These are phyloP conservation scores for Collybiopsis confluens DNA, from an alignment of 768 basidiomycete genomes.

Conservation along the genomic window DNA sequence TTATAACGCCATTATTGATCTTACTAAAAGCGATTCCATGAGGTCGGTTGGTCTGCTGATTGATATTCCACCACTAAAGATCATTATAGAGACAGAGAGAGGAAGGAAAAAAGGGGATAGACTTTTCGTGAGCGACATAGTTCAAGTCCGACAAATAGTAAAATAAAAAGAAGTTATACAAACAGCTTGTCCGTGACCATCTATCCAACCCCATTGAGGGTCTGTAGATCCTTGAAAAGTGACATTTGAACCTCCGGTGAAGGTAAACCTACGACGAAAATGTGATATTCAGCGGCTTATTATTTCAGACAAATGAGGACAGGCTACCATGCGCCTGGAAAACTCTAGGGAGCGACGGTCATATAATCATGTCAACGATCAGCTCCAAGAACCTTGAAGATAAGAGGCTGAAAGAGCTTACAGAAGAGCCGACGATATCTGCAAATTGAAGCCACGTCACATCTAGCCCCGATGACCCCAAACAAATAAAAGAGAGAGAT, in stretches of 20 bases:
- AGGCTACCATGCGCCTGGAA: slow-evolving; percentile 40
- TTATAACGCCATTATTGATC: slow-evolving; percentile 49
- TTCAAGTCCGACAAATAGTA: too few species aligned
- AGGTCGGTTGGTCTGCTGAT: slow-evolving; percentile 49
- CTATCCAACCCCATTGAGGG: slow-evolving; percentile 62
- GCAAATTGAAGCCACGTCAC: not conserved
- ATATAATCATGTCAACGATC: too few species aligned
- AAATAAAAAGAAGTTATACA: too few species aligned
- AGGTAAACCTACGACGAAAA: slow-evolving; percentile 40
- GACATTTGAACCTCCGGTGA: slow-evolving; percentile 52
- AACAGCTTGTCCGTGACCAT: slow-evolving; percentile 54
- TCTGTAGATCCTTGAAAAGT: slow-evolving; percentile 52
- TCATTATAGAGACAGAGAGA: too few species aligned
- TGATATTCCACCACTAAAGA: slow-evolving; percentile 54
- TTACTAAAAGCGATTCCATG: slow-evolving; percentile 52
- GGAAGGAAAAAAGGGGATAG: too few species aligned
- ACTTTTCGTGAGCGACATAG: too few species aligned
- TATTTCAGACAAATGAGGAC: not conserved
- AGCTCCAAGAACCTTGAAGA: too few species aligned
- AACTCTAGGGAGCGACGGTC: slow-evolving; percentile 32
- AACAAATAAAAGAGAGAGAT: not conserved
- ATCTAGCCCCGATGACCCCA: not conserved
- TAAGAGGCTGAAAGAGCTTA: too few species aligned
- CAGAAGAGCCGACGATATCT: slow-evolving; percentile 43
- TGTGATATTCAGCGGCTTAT: not conserved